Base-by-base conservation (phyloP, 164 flowering plant species). In the Magnolia kwangsiensis region DNA sequence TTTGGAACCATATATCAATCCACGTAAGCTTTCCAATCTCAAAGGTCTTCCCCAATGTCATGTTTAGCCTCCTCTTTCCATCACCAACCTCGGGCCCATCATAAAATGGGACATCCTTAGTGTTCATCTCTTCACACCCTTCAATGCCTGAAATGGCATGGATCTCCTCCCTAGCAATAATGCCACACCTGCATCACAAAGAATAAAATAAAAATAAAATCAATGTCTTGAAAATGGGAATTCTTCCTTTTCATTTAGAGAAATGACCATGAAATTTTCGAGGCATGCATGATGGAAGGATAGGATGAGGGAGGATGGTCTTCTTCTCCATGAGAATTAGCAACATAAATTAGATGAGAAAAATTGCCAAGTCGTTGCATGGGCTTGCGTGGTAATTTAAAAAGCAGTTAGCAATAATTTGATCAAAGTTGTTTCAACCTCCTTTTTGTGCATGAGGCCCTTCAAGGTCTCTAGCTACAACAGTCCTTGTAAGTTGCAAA, bases 1-100 rank as follows among this genome's bases (percentile, higher is more conserved):
- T 93, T 58, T 93, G 96, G 78, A 93, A 93, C 98, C 98, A 91
- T 7, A 93, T 90, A 10, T 94, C 97, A 64, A 93, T 85, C 81
- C 91, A 96, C 76, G 96, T 83, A 11, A 96, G 97, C 69, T 90
- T 93, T 0, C 92, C 94, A 85, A 90, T 61, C 84, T 93, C 96
- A 76, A 93, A 91, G 77, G 86, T 91, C 85, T 88, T 93, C 87
- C 91, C 98, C 37, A 93, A 85, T 19, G 93, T 89, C 81, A 90
- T 84, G 82, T 87, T 92, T 0, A 91, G 91, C 78, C 95, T 89
- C 80, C 87, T 86, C 85, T 91, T 92, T 83, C 89, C 91, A 82
- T 89, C 93, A 45, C 93, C 94, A 1, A 80, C 83, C 66, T 84
- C 85, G 27, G 90, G 86, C 21, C 89, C 87, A 76, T 89, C 90